Evolutionary conservation across 2,329 filamentous ascomycete species (phyloP).

Genomic region (Chalaropsis thielavioides): DNA sequence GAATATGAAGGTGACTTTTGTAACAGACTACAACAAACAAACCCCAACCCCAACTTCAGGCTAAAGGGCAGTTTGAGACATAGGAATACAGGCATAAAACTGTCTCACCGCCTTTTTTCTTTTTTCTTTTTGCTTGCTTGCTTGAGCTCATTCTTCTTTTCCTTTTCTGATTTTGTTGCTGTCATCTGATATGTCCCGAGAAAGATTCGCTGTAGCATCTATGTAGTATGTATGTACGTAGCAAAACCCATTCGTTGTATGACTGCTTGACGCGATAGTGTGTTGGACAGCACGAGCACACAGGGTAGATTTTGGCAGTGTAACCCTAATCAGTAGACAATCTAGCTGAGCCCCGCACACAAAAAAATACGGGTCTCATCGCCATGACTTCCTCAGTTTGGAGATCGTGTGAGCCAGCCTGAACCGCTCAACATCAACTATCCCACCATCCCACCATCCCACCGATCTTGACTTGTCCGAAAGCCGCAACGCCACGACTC

Average conservation of each 20-base stretch:
- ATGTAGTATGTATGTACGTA: too few relatives aligned
- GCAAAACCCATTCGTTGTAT: background rate
- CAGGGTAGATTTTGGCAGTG: background rate
- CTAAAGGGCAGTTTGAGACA: background rate
- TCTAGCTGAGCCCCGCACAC: background rate
- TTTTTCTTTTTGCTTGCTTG: background rate
- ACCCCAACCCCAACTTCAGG: background rate
- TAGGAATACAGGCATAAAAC: background rate
- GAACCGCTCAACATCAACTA: background rate
- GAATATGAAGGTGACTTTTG: background rate
- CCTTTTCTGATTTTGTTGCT: background rate
- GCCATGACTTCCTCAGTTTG: background rate
- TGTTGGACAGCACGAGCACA: background rate
- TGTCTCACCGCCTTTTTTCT: slow-evolving; percentile 6
- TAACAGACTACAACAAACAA: background rate
- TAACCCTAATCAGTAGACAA: background rate
- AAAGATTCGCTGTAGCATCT: too few relatives aligned
- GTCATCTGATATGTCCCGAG: too few relatives aligned
- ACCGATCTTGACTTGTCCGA: too few relatives aligned
- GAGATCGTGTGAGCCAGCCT: background rate
- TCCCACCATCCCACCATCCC: too few relatives aligned
- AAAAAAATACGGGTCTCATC: background rate
- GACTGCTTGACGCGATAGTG: background rate
- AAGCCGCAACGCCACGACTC: background rate
- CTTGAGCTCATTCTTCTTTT: background rate